Base-by-base conservation (phyloP, 2,329 filamentous ascomycete genomes). In the Cytospora mali region DNA sequence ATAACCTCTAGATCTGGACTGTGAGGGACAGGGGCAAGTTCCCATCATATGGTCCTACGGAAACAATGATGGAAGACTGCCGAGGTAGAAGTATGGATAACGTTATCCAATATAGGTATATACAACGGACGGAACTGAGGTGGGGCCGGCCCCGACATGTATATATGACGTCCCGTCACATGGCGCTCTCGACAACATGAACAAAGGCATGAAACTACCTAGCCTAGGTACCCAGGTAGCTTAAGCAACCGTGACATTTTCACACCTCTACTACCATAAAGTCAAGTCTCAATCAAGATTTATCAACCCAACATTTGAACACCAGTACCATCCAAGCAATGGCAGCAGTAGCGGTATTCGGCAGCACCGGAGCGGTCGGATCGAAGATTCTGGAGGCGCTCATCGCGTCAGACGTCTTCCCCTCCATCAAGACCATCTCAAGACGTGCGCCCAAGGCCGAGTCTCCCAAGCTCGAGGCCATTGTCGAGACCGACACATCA, bases 301-400 rank as follows among this genome's bases (percentile, higher is more conserved):
- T 13, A 42, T n/a, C 18, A 42, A 5, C 35, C 42, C 4, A 7
- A n/a, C 16, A 39, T 31, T 11, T 16, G 35, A 21, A 16, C 4
- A 35, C 27, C n/a, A 46, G 1, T n/a, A 21, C 1, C 42, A 21
- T 6, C 39, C 27, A 18, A 23, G 4, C 16, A 39, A 82, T 83
- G 81, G 69, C 81, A 3, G 75, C 80, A 51, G 79, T 81, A 68
- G 79, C 80, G 65, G 73, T 90, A 64, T 82, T 86, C 68, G 89
- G 89, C 66, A 84, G 82, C 69, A 91, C 88, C 61, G 88, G 88
- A 72, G 83, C 89, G 42, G 82, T 83, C 68, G 93, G 94, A 72
- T 86, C 85, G 58, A 80, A 91, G 72, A 93, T 97, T 74, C 87
- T 97, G 71, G 75, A 79, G 7, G 80, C 78, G n/a, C 80, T 92